Percentiles rank a stretch among this genome's conserved stretches.
Evolutionary conservation across 352 stramenopile species (phyloP).

Genomic region (Saprolegnia parasitica): DNA sequence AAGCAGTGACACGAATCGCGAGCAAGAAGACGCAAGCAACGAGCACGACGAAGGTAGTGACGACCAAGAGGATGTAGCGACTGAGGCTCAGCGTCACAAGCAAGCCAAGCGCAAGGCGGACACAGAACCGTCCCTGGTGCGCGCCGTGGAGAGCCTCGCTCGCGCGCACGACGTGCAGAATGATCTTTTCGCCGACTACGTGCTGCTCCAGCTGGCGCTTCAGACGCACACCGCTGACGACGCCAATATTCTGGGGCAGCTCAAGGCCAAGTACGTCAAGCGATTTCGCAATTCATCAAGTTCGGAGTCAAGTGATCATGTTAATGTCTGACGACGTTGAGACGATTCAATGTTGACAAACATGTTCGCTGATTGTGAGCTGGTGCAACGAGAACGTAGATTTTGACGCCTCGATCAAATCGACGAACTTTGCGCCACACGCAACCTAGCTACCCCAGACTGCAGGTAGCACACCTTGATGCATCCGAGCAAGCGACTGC

Average conservation of each 20-base stretch:
- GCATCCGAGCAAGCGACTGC: too few relatives aligned
- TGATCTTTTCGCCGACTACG: constrained; percentile 7
- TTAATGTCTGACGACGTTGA: too few relatives aligned
- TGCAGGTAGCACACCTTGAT: too few relatives aligned
- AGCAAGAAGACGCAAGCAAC: not conserved
- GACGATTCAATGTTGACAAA: too few relatives aligned
- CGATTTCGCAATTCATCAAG: not conserved
- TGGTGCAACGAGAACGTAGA: too few relatives aligned
- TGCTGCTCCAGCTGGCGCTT: constrained; percentile 6
- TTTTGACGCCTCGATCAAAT: too few relatives aligned
- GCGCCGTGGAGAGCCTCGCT: not conserved
- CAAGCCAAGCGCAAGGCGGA: not conserved
- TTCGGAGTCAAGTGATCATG: too few relatives aligned
- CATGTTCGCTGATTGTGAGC: too few relatives aligned
- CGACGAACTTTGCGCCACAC: too few relatives aligned
- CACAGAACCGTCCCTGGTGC: not conserved
- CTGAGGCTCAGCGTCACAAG: not conserved
- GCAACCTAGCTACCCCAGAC: too few relatives aligned
- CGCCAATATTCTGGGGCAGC: not conserved
- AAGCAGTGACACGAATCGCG: not conserved
- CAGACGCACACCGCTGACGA: not conserved
- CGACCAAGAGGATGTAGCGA: not conserved
- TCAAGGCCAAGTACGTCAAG: constrained; percentile 24
- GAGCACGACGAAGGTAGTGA: not conserved
- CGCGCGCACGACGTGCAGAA: not conserved